Percentiles rank a stretch among this genome's conserved stretches.
Conservation (phyloP, 805 yeast genomes). For the Torulaspora gathmanii region DNA sequence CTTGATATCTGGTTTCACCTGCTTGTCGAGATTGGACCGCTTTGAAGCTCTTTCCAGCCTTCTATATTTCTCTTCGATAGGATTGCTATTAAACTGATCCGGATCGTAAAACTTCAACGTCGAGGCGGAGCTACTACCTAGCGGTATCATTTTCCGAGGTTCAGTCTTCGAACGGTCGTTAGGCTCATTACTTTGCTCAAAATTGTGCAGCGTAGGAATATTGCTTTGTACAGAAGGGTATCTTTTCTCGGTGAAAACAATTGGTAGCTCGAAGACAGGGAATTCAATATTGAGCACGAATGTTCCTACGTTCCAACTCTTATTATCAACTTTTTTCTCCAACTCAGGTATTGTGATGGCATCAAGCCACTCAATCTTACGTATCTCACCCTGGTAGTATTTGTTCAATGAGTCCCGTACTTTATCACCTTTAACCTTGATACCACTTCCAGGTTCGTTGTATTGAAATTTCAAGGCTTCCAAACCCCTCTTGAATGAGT, state of each 20-base stretch:
- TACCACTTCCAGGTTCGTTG: constrained; percentile 32
- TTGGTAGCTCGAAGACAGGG: constrained; percentile 64
- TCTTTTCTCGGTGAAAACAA: constrained; percentile 59
- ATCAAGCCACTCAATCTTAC: constrained; percentile 69
- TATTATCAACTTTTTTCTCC: constrained; percentile 24
- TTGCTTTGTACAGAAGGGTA: constrained; percentile 34
- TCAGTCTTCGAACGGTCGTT: constrained; percentile 28
- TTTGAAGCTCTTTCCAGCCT: constrained; percentile 79
- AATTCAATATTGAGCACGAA: constrained; percentile 48
- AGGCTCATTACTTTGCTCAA: constrained; percentile 40
- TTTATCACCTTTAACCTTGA: constrained; percentile 25
- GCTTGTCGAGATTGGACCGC: constrained; percentile 71
- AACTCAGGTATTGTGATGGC: constrained; percentile 53
- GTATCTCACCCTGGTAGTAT: constrained; percentile 65
- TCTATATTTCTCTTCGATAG: constrained; percentile 83
- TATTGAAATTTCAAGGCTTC: constrained; percentile 49
- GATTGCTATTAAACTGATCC: constrained; percentile 64
- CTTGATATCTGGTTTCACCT: constrained; percentile 82
- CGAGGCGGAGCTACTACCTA: constrained; percentile 31
- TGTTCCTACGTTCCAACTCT: constrained; percentile 24
- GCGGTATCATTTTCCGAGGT: constrained; percentile 29
- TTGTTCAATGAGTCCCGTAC: constrained; percentile 52
- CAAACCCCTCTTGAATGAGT: constrained; percentile 65
- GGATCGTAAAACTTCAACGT: constrained; percentile 56
- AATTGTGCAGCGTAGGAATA: constrained; percentile 41